These are phyloP conservation scores for Globisporangium cystogenes DNA, from an alignment of 352 stramenopile genomes.

Conservation along the genomic window DNA sequence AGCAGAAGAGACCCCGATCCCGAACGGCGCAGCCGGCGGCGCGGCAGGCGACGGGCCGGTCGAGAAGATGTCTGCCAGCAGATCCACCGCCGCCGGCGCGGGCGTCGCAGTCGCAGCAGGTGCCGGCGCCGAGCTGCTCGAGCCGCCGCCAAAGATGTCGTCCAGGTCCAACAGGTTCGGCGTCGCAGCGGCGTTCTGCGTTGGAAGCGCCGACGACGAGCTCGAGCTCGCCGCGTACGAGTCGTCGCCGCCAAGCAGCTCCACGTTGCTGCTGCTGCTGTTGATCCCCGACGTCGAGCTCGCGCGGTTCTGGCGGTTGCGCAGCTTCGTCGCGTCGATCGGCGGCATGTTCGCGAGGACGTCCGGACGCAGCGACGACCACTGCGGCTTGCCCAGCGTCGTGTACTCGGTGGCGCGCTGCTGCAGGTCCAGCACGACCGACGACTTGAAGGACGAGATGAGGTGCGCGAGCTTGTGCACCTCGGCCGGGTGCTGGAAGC, in stretches of 20 bases:
- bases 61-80: conserved; percentile 95
- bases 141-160: conserved; percentile 91
- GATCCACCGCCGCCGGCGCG: conserved; percentile 58
- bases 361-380: conserved; percentile 70
- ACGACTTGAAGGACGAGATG: conserved; percentile 88
- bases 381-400: conserved; percentile 79
- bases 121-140: conserved; percentile 19
- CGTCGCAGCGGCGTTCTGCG: conserved; percentile 7
- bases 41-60: conserved; percentile 22
- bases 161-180: conserved; percentile 93
- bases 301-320: conserved; percentile 52
- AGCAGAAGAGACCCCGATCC: conserved; percentile 11
- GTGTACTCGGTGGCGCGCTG: conserved; percentile 95
- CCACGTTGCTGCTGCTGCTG: conserved; percentile 7
- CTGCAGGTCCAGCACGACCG: conserved; percentile 95
- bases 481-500: conserved; percentile 75
- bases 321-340: conserved; percentile 87
- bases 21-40: conserved; percentile 18
- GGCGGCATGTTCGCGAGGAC: conserved; percentile 93
- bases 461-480: conserved; percentile 78
- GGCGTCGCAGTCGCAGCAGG: conserved; percentile 15
- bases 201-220: conserved; percentile 2
- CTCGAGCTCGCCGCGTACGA: conserved; percentile 11
- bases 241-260: conserved; percentile 79
- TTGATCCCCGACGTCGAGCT: conserved; percentile 23